A percentile compares a stretch with the other conserved stretches of the same genome.
Conservation (phyloP, 164 flowering plant species). For the Chimonanthus praecox region DNA sequence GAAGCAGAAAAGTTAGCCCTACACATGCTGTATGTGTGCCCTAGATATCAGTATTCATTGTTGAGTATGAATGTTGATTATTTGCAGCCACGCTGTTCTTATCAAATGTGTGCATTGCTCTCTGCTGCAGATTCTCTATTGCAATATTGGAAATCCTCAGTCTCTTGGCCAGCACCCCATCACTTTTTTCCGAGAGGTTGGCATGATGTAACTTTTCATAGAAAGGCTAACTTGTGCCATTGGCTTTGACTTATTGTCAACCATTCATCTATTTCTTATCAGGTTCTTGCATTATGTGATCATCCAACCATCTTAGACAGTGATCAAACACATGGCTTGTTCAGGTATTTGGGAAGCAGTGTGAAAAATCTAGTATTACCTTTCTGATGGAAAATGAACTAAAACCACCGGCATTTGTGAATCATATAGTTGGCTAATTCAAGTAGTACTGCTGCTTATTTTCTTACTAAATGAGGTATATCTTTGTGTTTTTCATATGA, state of each 20-base stretch:
- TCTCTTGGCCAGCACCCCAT: slow-evolving; percentile 97
- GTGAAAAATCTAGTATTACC: background rate
- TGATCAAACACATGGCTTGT: slow-evolving; percentile 75
- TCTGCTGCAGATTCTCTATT: slow-evolving; percentile 74
- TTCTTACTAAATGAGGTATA: too few relatives aligned
- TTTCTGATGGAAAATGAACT: background rate
- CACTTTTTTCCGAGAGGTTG: slow-evolving; percentile 93
- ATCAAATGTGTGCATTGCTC: background rate
- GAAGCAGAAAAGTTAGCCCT: background rate
- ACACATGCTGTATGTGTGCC: background rate
- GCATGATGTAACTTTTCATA: slow-evolving; percentile 7
- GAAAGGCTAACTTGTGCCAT: background rate
- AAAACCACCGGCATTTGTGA: too few relatives aligned
- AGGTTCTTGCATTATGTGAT: slow-evolving; percentile 95
- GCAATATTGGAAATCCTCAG: slow-evolving; percentile 99
- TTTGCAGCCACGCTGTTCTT: background rate
- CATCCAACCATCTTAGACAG: slow-evolving; percentile 82
- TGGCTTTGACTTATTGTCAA: slow-evolving; percentile 5
- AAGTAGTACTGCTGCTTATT: too few relatives aligned
- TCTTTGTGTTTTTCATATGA: too few relatives aligned
- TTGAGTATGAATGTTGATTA: background rate
- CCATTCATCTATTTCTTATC: background rate
- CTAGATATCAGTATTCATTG: background rate
- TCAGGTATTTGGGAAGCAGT: slow-evolving; percentile 47
- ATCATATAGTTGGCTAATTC: too few relatives aligned